Evolutionary conservation across 306 rosid species (phyloP), one percentile per base, ranked within the genome.

Genomic region (Alnus rubra): DNA sequence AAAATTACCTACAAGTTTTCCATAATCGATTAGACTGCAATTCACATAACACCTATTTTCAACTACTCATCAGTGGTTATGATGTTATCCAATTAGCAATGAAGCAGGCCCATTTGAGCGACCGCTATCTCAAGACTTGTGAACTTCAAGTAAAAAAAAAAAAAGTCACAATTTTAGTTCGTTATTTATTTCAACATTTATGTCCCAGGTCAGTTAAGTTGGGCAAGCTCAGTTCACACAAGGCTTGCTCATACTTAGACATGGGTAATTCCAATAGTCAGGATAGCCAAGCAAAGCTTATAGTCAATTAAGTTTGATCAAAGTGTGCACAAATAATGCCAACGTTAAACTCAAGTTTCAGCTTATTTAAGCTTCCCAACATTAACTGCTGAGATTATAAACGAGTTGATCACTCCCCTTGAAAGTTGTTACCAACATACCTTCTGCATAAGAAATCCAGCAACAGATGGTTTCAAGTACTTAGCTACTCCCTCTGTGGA

Each of bases 381-480:
- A 58, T n/a, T 58, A 23, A 54, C 8, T 23, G 10, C 64, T 23
- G 19, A 58, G 35, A 23, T 58, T 58, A 23, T 58, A 28, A 58
- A 58, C 9, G 37, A 58, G 58, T 56, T 19, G 10, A 56, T n/a
- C 7, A 19, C 63, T 11, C 39, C 39, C 60, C 3, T 31, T 72
- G 16, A 52, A 31, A 52, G 14, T 71, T 35, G 13, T 15, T 37
- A n/a, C 71, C 53, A n/a, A 72, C 73, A 80, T 76, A 91, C 98
- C 97, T 92, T 94, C 85, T 94, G 97, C 97, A 94, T 91, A 55
- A 92, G 97, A 82, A 84, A 94, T 73, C 98, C 98, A 35, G 98
- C 98, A 60, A 94, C 98, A 64, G 98, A 31, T 9, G 97, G 97
- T 85, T 88, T 91, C 89, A 94, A 88, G 86, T 44, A 89, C 80